These are phyloP conservation scores for Golubevia sp. DNA, from an alignment of 1,284 basidiomycete genomes.

Conservation along the genomic window DNA sequence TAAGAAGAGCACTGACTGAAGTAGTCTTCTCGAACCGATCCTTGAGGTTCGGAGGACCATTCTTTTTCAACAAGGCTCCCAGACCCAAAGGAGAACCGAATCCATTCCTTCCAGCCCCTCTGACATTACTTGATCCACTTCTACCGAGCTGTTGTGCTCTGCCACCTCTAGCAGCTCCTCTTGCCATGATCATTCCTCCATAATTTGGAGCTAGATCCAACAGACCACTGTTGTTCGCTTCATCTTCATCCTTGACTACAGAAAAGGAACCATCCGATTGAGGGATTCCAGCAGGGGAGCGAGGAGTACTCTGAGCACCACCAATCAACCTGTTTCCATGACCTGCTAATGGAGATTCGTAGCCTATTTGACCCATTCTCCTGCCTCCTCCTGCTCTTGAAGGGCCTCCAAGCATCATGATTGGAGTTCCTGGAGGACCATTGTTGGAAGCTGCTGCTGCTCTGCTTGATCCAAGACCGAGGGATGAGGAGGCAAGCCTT, in stretches of 20 bases:
- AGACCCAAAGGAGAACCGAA: no score
- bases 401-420: background rate
- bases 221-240: conserved; percentile 53
- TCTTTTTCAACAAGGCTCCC: no score
- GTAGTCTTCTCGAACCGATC: no score
- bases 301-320: background rate
- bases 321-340: background rate
- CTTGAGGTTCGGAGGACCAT: no score
- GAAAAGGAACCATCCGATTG: conserved; percentile 45
- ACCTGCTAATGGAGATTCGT: background rate
- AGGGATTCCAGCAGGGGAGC: background rate
- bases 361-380: background rate
- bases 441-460: background rate
- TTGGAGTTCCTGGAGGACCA: background rate
- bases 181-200: background rate
- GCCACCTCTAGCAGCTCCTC: background rate
- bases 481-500: background rate
- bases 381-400: background rate
- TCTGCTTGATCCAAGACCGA: background rate
- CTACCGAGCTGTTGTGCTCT: background rate
- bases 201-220: conserved; percentile 39
- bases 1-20: background rate
- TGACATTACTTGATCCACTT: background rate
- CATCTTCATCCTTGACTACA: conserved; percentile 48
- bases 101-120: background rate